Evolutionary conservation across 768 basidiomycete genomes (phyloP), one percentile per base, ranked within the genome.

Genomic region (Fomitopsis pulvina): DNA sequence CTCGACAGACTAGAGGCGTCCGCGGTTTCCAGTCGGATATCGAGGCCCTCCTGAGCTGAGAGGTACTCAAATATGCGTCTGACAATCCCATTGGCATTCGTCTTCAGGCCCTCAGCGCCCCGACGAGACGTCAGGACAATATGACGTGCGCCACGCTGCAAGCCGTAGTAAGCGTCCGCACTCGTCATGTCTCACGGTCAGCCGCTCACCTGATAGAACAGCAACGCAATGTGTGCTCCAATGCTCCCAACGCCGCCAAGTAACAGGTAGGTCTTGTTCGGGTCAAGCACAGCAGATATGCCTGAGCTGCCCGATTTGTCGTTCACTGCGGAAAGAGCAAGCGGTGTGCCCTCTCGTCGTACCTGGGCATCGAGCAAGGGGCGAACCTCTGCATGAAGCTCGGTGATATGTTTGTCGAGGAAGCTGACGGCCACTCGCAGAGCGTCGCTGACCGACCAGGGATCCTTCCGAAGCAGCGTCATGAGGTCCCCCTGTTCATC

Each of bases 181-280:
- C 18, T 6, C 9, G 26, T 22, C 5, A 5, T 12, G 20, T 9
- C 22, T 4, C 14, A 12, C 7, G 22, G 10, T 4, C 29, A 12
- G 38, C 21, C n/a, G 28, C 64, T 12, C 45, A 72, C 72, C 57
- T 67, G 46, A 53, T 73, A 73, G 66, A 74, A 66, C 63, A 66
- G 71, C 26, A 70, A 44, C 6, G 71, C 69, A 22, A 70, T 48
- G 22, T 68, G 66, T 10, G 65, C 46, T 2, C 72, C 72, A 10
- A 74, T 48, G 10, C 61, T 63, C 2, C 72, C 69, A 25, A 72
- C 64, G 7, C 71, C 72, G 20, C 71, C 72, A 11, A 73, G 38
- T 5, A 72, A 57, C 8, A 73, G 25, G 49, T 74, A 72, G 11
- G 60, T 51, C 52, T 71, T 70, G 6, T 58, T 29, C 3, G 60